Percentiles rank a stretch among this genome's conserved stretches.
Conservation (phyloP, 345 rosid genomes). For the Alliaria petiolata region DNA sequence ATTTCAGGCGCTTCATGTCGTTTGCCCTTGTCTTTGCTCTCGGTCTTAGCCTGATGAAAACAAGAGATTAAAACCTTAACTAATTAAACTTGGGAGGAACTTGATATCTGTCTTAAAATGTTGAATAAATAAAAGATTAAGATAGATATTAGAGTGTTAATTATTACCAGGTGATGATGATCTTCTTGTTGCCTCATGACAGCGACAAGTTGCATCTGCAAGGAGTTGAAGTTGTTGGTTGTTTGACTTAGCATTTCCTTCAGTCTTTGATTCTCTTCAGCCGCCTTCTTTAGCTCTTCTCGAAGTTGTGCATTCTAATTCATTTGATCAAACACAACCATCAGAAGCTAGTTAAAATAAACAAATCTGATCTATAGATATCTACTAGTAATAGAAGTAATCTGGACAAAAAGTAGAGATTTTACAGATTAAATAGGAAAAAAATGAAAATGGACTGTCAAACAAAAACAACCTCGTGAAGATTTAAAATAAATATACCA, state of each 20-base stretch:
- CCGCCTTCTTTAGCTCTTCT: conserved; percentile 62
- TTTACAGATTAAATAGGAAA: too few species aligned
- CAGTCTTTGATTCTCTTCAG: conserved; percentile 62
- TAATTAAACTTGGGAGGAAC: background rate
- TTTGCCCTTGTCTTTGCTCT: conserved; percentile 12
- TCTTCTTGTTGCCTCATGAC: conserved; percentile 57
- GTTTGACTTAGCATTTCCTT: conserved; percentile 77
- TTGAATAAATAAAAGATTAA: background rate
- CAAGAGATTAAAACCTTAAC: background rate
- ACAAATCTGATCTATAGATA: too few species aligned
- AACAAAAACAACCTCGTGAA: background rate
- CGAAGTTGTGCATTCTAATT: conserved; percentile 52
- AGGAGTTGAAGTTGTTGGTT: conserved; percentile 52
- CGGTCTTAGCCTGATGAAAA: conserved; percentile 13
- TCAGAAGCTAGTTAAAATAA: background rate
- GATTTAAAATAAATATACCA: background rate
- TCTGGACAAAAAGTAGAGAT: too few species aligned
- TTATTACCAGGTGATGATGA: conserved; percentile 24
- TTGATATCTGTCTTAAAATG: background rate
- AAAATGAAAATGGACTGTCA: too few species aligned
- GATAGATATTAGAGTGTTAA: background rate
- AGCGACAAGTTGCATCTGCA: conserved; percentile 65
- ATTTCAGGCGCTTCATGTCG: conserved; percentile 13
- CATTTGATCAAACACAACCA: conserved; percentile 6
- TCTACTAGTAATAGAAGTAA: too few species aligned